Conservation (phyloP, 108 stramenopile species). For the Nannochloropsis salina region DNA sequence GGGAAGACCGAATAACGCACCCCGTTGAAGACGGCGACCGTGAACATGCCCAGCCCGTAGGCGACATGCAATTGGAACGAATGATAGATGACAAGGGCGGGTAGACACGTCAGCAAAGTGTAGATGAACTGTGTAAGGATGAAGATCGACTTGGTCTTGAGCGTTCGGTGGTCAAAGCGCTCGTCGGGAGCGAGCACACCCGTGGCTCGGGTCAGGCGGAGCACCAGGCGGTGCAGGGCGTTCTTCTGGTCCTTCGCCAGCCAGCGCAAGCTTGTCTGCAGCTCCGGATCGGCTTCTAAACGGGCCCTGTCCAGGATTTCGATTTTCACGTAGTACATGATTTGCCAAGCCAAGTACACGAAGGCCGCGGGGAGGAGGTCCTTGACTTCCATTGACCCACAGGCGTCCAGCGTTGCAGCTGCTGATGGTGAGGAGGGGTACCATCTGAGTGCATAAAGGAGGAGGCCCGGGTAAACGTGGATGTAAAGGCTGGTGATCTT, state of each 20-base stretch:
- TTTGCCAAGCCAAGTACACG: constrained; percentile 63
- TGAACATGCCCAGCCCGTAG: constrained; percentile 25
- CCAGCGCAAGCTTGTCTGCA: constrained; percentile 56
- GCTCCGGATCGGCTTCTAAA: constrained; percentile 42
- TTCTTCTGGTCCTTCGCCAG: constrained; percentile 49
- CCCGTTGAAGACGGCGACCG: constrained; percentile 39
- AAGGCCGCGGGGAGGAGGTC: constrained; percentile 54
- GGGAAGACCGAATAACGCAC: background rate
- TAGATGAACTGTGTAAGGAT: constrained; percentile 50
- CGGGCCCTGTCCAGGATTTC: constrained; percentile 57
- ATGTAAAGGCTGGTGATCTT: constrained; percentile 71
- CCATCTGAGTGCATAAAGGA: constrained; percentile 63
- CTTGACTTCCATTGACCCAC: constrained; percentile 31
- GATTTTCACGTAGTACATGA: constrained; percentile 64
- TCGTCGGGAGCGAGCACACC: constrained; percentile 45
- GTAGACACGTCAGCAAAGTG: constrained; percentile 51
- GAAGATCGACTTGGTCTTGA: constrained; percentile 56
- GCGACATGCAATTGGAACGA: constrained; percentile 18
- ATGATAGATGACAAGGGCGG: constrained; percentile 36
- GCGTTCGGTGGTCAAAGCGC: constrained; percentile 39
- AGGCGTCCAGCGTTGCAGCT: constrained; percentile 29
- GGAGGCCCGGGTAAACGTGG: constrained; percentile 63
- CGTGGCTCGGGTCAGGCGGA: constrained; percentile 21
- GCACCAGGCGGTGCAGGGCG: constrained; percentile 39
- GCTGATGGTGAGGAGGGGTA: constrained; percentile 34